Evolutionary conservation across 805 yeast genomes (phyloP).

Genomic region (Starmerella roubikii): DNA sequence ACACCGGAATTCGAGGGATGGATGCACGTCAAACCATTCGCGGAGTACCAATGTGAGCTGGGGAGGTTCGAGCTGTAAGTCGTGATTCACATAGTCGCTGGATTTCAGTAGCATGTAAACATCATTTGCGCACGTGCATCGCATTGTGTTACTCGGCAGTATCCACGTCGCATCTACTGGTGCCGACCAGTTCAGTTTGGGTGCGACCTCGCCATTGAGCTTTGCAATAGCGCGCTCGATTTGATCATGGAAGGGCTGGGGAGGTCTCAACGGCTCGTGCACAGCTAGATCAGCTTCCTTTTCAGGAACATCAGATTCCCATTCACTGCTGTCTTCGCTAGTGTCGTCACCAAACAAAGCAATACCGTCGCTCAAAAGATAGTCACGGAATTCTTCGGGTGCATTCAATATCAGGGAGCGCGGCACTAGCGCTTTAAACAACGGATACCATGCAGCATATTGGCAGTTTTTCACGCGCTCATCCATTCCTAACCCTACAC

Average conservation of each 20-base stretch:
- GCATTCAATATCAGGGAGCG: constrained; percentile 41
- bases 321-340: constrained; percentile 9
- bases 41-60: constrained; percentile 43
- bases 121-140: constrained; percentile 59
- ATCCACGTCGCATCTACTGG: constrained; percentile 96
- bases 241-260: constrained; percentile 39
- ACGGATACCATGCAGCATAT: constrained; percentile 38
- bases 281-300: constrained; percentile 22
- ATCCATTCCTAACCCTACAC: too few species aligned
- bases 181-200: constrained; percentile 93
- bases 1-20: constrained; percentile 82
- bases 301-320: constrained; percentile 31
- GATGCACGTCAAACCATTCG: constrained; percentile 72
- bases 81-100: constrained; percentile 79
- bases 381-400: constrained; percentile 44
- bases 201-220: constrained; percentile 50
- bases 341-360: constrained; percentile 38
- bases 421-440: constrained; percentile 38
- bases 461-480: constrained; percentile 6
- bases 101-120: constrained; percentile 70
- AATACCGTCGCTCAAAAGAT: constrained; percentile 56
- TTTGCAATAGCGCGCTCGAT: constrained; percentile 36
- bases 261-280: constrained; percentile 22
- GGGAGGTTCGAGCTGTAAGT: constrained; percentile 46
- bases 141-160: constrained; percentile 57